Conservation (phyloP, 129 eudicot genomes). For the Daucus carota region DH1_v3.0 NC_030382.2:39747501-39748000, state of each 20-base stretch:
- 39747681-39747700: constrained; percentile 1
- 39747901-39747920: not conserved
- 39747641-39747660: not conserved
- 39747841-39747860: not conserved
- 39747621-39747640: not conserved
- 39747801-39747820: not conserved
- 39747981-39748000: not conserved
- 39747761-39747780: too few species aligned
- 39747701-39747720: not conserved
- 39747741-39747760: not conserved
- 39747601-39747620: not conserved
- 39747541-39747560: not conserved
- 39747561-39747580: not conserved
- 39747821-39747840: constrained; percentile 7
- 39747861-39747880: not conserved
- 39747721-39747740: not conserved
- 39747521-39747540: not conserved
- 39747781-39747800: not conserved
- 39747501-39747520: not conserved
- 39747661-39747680: not conserved
- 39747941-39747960: too few species aligned
- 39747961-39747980: not conserved
- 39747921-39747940: not conserved
- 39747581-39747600: not conserved
- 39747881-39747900: not conserved